A percentile compares a stretch with the other conserved stretches of the same genome.
Evolutionary conservation across 2,329 filamentous ascomycete species (phyloP).

Genomic region (Sarocladium strictum): DNA sequence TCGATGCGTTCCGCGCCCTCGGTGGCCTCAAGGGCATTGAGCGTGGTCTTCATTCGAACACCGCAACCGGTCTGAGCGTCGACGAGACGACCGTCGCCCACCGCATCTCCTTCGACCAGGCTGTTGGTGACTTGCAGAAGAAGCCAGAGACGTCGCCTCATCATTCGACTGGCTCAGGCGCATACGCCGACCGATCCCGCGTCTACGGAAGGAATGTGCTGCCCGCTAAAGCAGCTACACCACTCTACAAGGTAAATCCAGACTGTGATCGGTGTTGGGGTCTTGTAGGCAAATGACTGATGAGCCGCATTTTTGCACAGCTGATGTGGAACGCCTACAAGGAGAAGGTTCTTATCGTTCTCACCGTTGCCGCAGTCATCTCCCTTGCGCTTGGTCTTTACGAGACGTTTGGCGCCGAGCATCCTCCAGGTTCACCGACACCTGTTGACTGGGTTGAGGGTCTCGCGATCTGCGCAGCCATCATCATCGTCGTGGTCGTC

Average conservation of each 20-base stretch:
- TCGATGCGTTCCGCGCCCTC: constrained; percentile 63
- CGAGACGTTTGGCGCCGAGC: constrained; percentile 58
- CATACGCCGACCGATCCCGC: constrained; percentile 25
- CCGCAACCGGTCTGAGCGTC: constrained; percentile 57
- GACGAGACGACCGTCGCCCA: constrained; percentile 60
- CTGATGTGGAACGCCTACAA: constrained; percentile 72
- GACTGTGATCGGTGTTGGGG: too few species aligned
- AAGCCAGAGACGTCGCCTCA: constrained; percentile 7
- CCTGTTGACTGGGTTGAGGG: constrained; percentile 63
- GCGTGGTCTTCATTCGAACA: constrained; percentile 60
- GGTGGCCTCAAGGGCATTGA: constrained; percentile 65
- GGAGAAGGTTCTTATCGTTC: constrained; percentile 70
- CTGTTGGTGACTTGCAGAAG: constrained; percentile 17
- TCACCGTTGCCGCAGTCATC: constrained; percentile 66
- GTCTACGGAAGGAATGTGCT: constrained; percentile 59
- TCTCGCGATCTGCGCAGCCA: constrained; percentile 71
- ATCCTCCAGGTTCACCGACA: constrained; percentile 2
- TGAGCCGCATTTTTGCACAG: too few species aligned
- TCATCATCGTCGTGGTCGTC: constrained; percentile 68
- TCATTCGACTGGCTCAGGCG: background rate
- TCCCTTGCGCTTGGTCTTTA: constrained; percentile 71
- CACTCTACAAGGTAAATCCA: constrained; percentile 42
- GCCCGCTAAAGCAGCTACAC: constrained; percentile 61
- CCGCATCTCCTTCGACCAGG: constrained; percentile 63
- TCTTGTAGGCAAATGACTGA: too few species aligned